phyloP scores from a whole-genome alignment of 805 yeast genomes.

The Yamadazyma ubonensis region DNA sequence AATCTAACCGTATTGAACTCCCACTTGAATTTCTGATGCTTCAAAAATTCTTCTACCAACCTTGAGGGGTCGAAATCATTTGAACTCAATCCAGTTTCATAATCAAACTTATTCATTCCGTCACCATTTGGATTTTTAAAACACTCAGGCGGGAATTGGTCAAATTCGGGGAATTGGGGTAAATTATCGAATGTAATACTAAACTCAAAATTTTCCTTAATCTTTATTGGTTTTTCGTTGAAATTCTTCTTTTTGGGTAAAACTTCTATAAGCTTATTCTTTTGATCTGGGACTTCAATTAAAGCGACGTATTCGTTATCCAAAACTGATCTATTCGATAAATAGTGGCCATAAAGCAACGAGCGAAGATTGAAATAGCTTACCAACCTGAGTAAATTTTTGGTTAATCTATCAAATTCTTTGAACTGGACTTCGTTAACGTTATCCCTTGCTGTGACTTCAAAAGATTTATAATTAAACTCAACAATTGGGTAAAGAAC shows the following conservation, averaged over 20 bases:
- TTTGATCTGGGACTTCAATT: slow-evolving; percentile 12
- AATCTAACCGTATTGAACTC: slow-evolving; percentile 14
- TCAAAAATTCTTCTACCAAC: slow-evolving; percentile 13
- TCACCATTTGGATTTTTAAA: slow-evolving; percentile 5
- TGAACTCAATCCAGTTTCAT: slow-evolving; percentile 11
- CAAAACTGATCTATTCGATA: slow-evolving; percentile 22
- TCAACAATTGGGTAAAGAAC: slow-evolving; percentile 33
- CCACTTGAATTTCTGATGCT: slow-evolving; percentile 16
- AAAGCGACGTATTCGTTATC: slow-evolving; percentile 18
- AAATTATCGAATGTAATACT: slow-evolving; percentile 15
- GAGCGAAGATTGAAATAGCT: slow-evolving; percentile 34
- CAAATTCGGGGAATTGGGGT: slow-evolving; percentile 20
- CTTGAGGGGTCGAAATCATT: slow-evolving; percentile 13
- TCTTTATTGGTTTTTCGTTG: slow-evolving; percentile 12
- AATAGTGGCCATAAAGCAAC: slow-evolving; percentile 25
- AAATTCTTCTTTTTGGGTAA: slow-evolving; percentile 18
- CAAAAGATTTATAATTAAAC: slow-evolving; percentile 22
- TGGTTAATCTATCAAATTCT: slow-evolving; percentile 22
- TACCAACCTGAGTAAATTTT: slow-evolving; percentile 29
- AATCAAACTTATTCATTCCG: slow-evolving; percentile 8
- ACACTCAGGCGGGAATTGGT: slow-evolving; percentile 14
- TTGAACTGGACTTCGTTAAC: slow-evolving; percentile 19
- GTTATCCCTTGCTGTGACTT: slow-evolving; percentile 16
- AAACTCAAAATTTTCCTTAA: slow-evolving; percentile 13
- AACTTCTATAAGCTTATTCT: slow-evolving; percentile 16